A percentile compares a stretch with the other conserved stretches of the same genome.
Evolutionary conservation across 2,329 filamentous ascomycete species (phyloP).

Genomic region (Fusarium multiceps): DNA sequence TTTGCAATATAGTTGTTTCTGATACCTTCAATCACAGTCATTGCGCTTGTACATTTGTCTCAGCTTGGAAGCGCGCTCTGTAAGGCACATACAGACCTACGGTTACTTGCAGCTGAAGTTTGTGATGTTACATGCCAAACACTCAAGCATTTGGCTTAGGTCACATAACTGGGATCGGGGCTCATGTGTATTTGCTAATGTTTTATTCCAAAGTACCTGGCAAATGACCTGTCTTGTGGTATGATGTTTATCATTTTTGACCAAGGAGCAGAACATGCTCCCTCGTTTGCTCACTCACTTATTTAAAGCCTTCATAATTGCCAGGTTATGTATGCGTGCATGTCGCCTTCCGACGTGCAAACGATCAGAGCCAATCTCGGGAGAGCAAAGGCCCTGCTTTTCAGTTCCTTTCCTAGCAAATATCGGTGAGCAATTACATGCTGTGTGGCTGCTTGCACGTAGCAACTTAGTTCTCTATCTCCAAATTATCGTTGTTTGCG

Average conservation of each 20-base stretch:
- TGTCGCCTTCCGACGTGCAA: conserved; percentile 20
- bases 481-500: conserved; percentile 16
- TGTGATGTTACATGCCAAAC: conserved; percentile 25
- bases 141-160: not conserved
- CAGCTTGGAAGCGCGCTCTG: not conserved
- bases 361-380: conserved; percentile 17
- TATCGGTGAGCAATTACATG: conserved; percentile 10
- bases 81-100: conserved; percentile 17
- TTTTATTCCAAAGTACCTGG: conserved; percentile 24
- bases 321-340: conserved; percentile 6
- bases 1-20: not conserved
- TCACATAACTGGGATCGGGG: not conserved
- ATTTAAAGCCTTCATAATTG: not conserved
- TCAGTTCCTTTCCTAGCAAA: conserved; percentile 9
- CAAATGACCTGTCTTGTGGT: conserved; percentile 14
- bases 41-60: conserved; percentile 15
- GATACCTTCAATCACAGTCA: conserved; percentile 1
- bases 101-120: conserved; percentile 39
- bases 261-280: conserved; percentile 11
- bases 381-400: conserved; percentile 13
- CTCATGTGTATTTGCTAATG: not conserved
- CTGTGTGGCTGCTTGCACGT: conserved; percentile 17
- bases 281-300: conserved; percentile 15
- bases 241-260: conserved; percentile 15
- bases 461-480: conserved; percentile 19